Evolutionary conservation across 2,329 filamentous ascomycete species (phyloP), one percentile per base, ranked within the genome.

Genomic region (Didymella pinodella): DNA sequence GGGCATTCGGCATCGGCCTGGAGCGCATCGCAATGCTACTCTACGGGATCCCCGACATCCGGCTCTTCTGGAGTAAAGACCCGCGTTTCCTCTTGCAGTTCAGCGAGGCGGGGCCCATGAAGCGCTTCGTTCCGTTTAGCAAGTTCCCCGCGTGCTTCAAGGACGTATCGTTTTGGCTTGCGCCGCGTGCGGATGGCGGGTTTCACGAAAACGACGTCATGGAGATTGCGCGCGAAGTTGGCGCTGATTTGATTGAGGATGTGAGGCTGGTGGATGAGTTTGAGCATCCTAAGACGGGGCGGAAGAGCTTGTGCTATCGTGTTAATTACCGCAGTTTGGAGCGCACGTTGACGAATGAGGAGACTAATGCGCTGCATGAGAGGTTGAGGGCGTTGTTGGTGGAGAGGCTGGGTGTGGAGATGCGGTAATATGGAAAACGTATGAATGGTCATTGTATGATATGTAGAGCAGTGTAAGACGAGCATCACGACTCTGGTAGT

Each of bases 191-290:
- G 20, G 20, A 3, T 22, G 20, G 2, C 20, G 3, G 20, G 20
- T 92, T 97, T 74, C 94, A 98, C 76, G 93, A 96, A 76, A 98
- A 98, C 78, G 95, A 99, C 77, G 83, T 98, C 50, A 98, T 98
- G 94, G 95, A 98, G 79, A 85, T 97, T 56, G 91, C 97, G 18
- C 88, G 95, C 65, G 88, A 88, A 66, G 84, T 94, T 46, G 91
- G 88, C 10, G 93, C 93, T 49, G 91, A 96, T 75, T 79, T 88
- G 22, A 92, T 95, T 34, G 95, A 99, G 79, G 92, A 97, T 75
- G 94, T 98, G 49, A 83, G 82, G 61, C 82, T 96, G 28, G 87
- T 92, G 51, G 95, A 98, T 78, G 86, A 92, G 74, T 99, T 98
- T 77, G 87, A 86, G 47, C 93, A 98, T 78, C 93, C 93, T 36